These are phyloP conservation scores for Suillus brevipes DNA, from an alignment of 768 basidiomycete species.

Conservation along the genomic window DNA sequence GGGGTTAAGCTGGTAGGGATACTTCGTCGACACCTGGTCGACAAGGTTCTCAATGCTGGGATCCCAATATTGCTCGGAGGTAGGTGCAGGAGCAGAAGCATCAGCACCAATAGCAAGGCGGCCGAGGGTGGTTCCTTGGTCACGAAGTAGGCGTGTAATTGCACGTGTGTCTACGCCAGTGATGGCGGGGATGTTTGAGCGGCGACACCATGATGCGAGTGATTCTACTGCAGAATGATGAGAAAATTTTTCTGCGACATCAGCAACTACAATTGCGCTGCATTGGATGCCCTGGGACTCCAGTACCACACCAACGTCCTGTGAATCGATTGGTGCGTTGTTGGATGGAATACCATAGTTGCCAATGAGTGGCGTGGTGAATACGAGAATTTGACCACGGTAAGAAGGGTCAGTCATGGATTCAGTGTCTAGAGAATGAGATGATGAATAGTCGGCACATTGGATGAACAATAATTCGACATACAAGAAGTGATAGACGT, in stretches of 20 bases:
- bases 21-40: constrained; percentile 86
- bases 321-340: constrained; percentile 63
- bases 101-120: constrained; percentile 84
- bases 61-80: constrained; percentile 83
- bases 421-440: constrained; percentile 77
- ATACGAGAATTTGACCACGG: constrained; percentile 96
- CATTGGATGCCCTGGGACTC: constrained; percentile 92
- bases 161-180: constrained; percentile 98
- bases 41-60: constrained; percentile 91
- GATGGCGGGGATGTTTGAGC: constrained; percentile 87
- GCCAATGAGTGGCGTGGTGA: constrained; percentile 97
- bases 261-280: constrained; percentile 88
- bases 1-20: constrained; percentile 83
- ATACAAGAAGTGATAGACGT: constrained; percentile 97
- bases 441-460: constrained; percentile 11
- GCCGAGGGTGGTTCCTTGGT: constrained; percentile 96
- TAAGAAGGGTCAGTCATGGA: constrained; percentile 99
- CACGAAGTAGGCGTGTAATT: constrained; percentile 88
- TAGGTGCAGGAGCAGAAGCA: constrained; percentile 57
- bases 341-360: constrained; percentile 97
- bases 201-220: constrained; percentile 89
- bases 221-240: constrained; percentile 95
- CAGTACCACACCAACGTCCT: constrained; percentile 83
- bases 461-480: constrained; percentile 29
- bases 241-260: constrained; percentile 92